A percentile compares a stretch with the other conserved stretches of the same genome.
Conservation (phyloP, 371 early-diverging fungal species). For the Mucor racemosus region DNA sequence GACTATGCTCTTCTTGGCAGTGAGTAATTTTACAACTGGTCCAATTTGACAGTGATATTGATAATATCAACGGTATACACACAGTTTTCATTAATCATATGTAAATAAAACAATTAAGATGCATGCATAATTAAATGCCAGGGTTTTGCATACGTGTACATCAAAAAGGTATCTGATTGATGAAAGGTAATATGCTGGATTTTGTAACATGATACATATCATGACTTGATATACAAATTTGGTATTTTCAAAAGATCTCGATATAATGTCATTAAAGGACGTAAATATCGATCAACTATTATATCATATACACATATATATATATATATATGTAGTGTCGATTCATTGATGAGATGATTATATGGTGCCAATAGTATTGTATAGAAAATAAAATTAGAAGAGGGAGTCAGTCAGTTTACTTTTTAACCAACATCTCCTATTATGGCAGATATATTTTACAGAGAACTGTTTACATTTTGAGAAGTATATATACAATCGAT, state of each 20-base stretch:
- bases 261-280: too few species aligned
- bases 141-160: not conserved
- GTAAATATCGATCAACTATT: too few species aligned
- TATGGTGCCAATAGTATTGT: too few species aligned
- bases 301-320: too few species aligned
- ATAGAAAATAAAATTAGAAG: too few species aligned
- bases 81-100: not conserved
- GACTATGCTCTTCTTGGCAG: not conserved
- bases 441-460: not conserved
- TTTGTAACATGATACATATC: too few species aligned
- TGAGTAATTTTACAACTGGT: not conserved
- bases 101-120: not conserved
- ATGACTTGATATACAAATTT: too few species aligned
- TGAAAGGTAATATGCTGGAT: too few species aligned
- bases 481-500: not conserved
- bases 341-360: too few species aligned
- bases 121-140: slow-evolving; percentile 8
- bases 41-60: slow-evolving; percentile 4
- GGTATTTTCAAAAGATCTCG: too few species aligned
- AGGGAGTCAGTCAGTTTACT: not conserved
- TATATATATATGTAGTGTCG: too few species aligned
- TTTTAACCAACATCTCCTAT: not conserved
- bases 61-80: not conserved
- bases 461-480: slow-evolving; percentile 1
- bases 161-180: not conserved